These are phyloP conservation scores for Biancaea sappan DNA, from an alignment of 306 rosid genomes.

Conservation along the genomic window DNA sequence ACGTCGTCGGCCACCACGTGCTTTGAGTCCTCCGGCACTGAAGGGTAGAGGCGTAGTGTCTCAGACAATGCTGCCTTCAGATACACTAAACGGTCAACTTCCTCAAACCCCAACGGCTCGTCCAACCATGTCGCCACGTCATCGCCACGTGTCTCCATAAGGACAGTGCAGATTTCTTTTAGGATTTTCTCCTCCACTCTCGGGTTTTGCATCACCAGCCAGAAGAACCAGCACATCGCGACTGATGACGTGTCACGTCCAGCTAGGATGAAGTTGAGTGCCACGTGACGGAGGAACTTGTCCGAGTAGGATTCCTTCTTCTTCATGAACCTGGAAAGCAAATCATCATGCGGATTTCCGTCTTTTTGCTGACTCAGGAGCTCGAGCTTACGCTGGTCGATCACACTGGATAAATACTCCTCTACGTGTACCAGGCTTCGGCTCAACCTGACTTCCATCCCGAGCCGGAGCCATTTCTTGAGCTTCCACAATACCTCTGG, in stretches of 20 bases:
- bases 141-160: slow-evolving; percentile 71
- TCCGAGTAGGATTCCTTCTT: slow-evolving; percentile 78
- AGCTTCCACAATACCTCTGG: slow-evolving; percentile 77
- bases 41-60: slow-evolving; percentile 79
- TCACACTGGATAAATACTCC: slow-evolving; percentile 71
- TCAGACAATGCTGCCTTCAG: slow-evolving; percentile 82
- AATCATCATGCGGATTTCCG: slow-evolving; percentile 71
- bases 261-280: slow-evolving; percentile 90
- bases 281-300: slow-evolving; percentile 76
- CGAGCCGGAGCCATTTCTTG: slow-evolving; percentile 87
- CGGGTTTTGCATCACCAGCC: slow-evolving; percentile 71
- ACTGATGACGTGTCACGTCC: slow-evolving; percentile 96
- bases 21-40: slow-evolving; percentile 90
- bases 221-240: slow-evolving; percentile 82
- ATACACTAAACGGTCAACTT: slow-evolving; percentile 74
- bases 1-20: slow-evolving; percentile 71
- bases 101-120: slow-evolving; percentile 76
- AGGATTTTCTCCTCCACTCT: slow-evolving; percentile 63
- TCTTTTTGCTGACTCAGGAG: slow-evolving; percentile 62
- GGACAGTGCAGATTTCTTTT: slow-evolving; percentile 55
- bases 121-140: slow-evolving; percentile 50
- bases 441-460: slow-evolving; percentile 87
- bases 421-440: slow-evolving; percentile 71
- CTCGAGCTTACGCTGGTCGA: slow-evolving; percentile 80
- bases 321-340: slow-evolving; percentile 85